A percentile compares a stretch with the other conserved stretches of the same genome.
These are phyloP conservation scores for Ashbya aceris DNA, from an alignment of 1,139 yeast species.

Conservation along the genomic window DNA sequence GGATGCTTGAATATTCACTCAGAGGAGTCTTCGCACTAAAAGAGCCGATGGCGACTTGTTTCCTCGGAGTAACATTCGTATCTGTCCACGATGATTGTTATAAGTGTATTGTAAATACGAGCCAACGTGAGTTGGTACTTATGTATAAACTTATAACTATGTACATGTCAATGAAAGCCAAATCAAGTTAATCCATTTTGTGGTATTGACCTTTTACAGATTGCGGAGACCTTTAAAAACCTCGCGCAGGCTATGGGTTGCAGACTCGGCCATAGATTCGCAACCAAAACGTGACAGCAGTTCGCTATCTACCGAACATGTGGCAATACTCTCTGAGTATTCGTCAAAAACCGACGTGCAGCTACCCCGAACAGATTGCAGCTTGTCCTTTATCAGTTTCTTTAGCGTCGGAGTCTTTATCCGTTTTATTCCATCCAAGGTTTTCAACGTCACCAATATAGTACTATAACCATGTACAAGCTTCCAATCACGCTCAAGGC, in stretches of 20 bases:
- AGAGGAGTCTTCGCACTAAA: constrained; percentile 2
- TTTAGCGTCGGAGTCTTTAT: constrained; percentile 18
- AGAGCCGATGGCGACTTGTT: constrained; percentile 3
- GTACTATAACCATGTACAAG: constrained; percentile 21
- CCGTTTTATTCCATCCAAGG: constrained; percentile 27
- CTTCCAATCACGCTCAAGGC: constrained; percentile 12
- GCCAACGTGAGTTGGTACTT: constrained; percentile 1
- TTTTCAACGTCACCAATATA: constrained; percentile 26
- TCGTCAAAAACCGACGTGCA: constrained; percentile 16
- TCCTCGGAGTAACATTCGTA: constrained; percentile 1
- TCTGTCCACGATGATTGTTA: constrained; percentile 1
- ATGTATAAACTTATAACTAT: constrained; percentile 1
- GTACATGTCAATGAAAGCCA: constrained; percentile 2
- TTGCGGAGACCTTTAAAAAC: constrained; percentile 3
- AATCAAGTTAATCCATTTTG: neutral
- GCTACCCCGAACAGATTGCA: constrained; percentile 15
- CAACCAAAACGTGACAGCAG: neutral
- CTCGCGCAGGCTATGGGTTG: neutral
- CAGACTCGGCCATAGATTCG: neutral
- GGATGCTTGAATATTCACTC: constrained; percentile 2
- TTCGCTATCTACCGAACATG: neutral
- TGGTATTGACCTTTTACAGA: neutral
- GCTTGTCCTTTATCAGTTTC: constrained; percentile 12
- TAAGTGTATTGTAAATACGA: constrained; percentile 1
- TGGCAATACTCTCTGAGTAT: constrained; percentile 5